Percentiles rank a stretch among this genome's conserved stretches.
Evolutionary conservation across 2,329 filamentous ascomycete species (phyloP).

Genomic region (Hymenotorrendiella dingleyae): DNA sequence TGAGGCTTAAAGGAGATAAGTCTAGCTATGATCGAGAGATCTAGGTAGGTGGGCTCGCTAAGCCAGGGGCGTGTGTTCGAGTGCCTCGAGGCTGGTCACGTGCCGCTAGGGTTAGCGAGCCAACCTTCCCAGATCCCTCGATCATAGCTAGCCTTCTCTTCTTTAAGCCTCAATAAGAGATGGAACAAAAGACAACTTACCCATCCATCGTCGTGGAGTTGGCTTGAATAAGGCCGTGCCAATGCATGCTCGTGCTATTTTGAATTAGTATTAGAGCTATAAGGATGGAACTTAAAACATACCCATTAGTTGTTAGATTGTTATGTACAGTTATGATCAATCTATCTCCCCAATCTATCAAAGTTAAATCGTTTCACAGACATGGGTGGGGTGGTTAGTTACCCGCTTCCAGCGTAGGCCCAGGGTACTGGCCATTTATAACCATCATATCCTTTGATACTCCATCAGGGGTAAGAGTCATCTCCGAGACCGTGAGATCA

Average conservation of each 20-base stretch:
- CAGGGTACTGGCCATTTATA: constrained; percentile 31
- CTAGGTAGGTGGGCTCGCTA: too few species aligned
- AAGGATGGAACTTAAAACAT: background rate
- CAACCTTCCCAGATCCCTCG: too few species aligned
- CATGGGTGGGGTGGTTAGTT: background rate
- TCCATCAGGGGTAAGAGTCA: constrained; percentile 29
- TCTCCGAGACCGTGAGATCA: background rate
- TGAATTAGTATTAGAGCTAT: background rate
- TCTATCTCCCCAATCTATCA: constrained; percentile 3
- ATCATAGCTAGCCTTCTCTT: too few species aligned
- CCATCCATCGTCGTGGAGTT: constrained; percentile 38
- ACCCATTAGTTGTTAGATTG: constrained; percentile 43
- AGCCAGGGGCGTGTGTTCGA: too few species aligned
- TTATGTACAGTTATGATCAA: constrained; percentile 62
- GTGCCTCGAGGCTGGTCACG: too few species aligned
- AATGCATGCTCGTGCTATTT: constrained; percentile 36
- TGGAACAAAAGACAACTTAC: constrained; percentile 22
- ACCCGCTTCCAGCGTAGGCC: constrained; percentile 26
- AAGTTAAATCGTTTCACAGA: background rate
- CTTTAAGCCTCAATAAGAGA: too few species aligned
- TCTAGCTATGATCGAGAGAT: too few species aligned
- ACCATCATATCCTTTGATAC: constrained; percentile 45
- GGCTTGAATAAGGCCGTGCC: constrained; percentile 42
- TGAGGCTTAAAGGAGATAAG: too few species aligned
- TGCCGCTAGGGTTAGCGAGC: too few species aligned